Evolutionary conservation across 257 asterid species (phyloP).

Genomic region (Solanum etuberosum): DNA sequence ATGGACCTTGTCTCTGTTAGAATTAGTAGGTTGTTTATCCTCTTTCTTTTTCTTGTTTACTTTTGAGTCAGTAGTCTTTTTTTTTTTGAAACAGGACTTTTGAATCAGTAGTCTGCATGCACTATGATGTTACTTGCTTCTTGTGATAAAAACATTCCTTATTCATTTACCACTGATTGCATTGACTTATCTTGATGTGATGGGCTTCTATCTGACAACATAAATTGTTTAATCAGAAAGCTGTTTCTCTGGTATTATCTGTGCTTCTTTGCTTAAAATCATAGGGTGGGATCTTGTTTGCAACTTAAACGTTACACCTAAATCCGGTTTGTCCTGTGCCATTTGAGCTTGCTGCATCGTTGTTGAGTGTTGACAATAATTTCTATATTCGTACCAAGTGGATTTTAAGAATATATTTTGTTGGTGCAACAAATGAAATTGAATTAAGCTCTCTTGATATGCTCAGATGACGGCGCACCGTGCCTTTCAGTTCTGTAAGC

Average conservation of each 20-base stretch:
- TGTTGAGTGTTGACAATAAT: neutral
- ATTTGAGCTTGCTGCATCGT: neutral
- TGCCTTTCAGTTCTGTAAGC: constrained; percentile 34
- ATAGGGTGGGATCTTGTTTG: neutral
- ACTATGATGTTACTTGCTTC: neutral
- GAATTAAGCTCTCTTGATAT: neutral
- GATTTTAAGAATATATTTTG: neutral
- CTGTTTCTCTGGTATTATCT: neutral
- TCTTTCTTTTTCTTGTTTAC: neutral
- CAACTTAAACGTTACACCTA: neutral
- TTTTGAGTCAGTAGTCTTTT: neutral
- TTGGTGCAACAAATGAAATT: neutral
- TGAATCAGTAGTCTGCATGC: neutral
- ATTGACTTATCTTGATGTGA: neutral
- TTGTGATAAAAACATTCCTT: neutral
- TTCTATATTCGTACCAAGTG: neutral
- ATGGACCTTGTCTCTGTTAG: neutral
- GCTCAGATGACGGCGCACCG: constrained; percentile 34
- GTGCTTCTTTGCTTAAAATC: neutral
- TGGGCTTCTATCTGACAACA: neutral
- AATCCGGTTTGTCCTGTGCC: neutral
- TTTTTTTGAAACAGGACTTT: neutral
- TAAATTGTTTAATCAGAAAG: neutral
- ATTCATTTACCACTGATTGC: neutral
- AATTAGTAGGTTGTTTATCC: neutral